Evolutionary conservation across 2,329 filamentous ascomycete species (phyloP).

Genomic region (Tetracladium maxilliforme): DNA sequence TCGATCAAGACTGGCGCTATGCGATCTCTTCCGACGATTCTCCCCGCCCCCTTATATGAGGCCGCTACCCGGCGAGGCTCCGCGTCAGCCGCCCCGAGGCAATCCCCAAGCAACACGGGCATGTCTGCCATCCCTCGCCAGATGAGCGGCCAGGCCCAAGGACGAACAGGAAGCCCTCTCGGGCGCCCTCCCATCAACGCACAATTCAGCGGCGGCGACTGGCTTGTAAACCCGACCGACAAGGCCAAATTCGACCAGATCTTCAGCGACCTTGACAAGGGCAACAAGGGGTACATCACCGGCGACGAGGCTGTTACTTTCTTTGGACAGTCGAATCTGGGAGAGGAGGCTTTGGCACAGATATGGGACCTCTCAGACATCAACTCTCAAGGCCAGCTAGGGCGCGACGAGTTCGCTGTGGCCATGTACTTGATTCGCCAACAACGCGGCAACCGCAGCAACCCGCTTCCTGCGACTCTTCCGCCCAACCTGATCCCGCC

Average conservation of each 20-base stretch:
- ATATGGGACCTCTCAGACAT: slow-evolving; percentile 98
- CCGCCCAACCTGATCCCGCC: slow-evolving; percentile 76
- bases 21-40: slow-evolving; percentile 60
- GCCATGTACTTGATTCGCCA: slow-evolving; percentile 95
- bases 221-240: slow-evolving; percentile 71
- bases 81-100: slow-evolving; percentile 34
- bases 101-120: no score
- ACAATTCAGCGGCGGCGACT: slow-evolving; percentile 41
- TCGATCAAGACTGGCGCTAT: slow-evolving; percentile 78
- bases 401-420: slow-evolving; percentile 84
- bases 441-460: slow-evolving; percentile 59
- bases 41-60: slow-evolving; percentile 81
- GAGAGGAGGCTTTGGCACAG: slow-evolving; percentile 78
- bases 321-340: slow-evolving; percentile 80
- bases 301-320: slow-evolving; percentile 92
- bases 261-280: slow-evolving; percentile 71
- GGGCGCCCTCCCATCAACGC: slow-evolving; percentile 29
- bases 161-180: slow-evolving; percentile 44
- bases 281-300: slow-evolving; percentile 68
- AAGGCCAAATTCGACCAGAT: slow-evolving; percentile 80
- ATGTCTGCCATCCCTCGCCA: slow-evolving; percentile 67
- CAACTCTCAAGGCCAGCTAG: slow-evolving; percentile 74
- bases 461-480: slow-evolving; percentile 57
- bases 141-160: slow-evolving; percentile 50
- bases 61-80: slow-evolving; percentile 57